These are phyloP conservation scores for Pseudomassariella vexata DNA, from an alignment of 2,329 filamentous ascomycete species.

Conservation along the genomic window DNA sequence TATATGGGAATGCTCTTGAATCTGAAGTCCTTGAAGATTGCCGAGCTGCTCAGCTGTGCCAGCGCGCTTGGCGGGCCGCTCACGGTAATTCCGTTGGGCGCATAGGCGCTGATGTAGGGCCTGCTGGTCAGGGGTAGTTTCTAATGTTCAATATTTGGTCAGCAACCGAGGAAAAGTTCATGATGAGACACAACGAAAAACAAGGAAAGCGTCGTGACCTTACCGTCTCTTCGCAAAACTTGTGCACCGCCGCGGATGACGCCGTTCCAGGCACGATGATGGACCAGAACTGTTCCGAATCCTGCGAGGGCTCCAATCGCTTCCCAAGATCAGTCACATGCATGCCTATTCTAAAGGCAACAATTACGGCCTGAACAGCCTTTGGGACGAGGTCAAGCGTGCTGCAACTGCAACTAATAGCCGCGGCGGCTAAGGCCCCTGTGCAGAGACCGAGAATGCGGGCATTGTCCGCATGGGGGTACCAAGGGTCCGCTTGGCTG, in stretches of 20 bases:
- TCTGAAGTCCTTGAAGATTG: slow-evolving; percentile 10
- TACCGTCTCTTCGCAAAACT: slow-evolving; percentile 10
- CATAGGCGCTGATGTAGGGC: slow-evolving; percentile 11
- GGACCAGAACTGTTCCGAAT: slow-evolving; percentile 11
- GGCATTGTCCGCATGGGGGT: slow-evolving; percentile 6
- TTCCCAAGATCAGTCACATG: slow-evolving; percentile 11
- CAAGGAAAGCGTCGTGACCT: neutral
- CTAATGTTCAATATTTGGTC: no score
- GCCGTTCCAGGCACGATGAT: slow-evolving; percentile 15
- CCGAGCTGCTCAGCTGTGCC: slow-evolving; percentile 1
- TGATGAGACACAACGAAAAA: no score
- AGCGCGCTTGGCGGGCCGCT: slow-evolving; percentile 12
- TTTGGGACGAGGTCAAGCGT: slow-evolving; percentile 20
- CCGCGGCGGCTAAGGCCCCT: slow-evolving; percentile 23
- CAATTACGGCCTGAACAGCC: slow-evolving; percentile 21
- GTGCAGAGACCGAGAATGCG: slow-evolving; percentile 22
- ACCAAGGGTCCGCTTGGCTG: slow-evolving; percentile 11
- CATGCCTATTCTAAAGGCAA: slow-evolving; percentile 24
- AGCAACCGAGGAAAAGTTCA: neutral
- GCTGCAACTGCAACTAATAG: slow-evolving; percentile 20
- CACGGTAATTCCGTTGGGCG: slow-evolving; percentile 11
- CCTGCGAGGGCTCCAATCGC: slow-evolving; percentile 7
- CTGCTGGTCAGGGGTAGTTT: slow-evolving; percentile 8
- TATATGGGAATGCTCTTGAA: slow-evolving; percentile 33
- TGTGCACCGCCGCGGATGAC: slow-evolving; percentile 10